Evolutionary conservation across 768 basidiomycete genomes (phyloP), one percentile per base, ranked within the genome.

Genomic region (Amanita jacksonii): DNA sequence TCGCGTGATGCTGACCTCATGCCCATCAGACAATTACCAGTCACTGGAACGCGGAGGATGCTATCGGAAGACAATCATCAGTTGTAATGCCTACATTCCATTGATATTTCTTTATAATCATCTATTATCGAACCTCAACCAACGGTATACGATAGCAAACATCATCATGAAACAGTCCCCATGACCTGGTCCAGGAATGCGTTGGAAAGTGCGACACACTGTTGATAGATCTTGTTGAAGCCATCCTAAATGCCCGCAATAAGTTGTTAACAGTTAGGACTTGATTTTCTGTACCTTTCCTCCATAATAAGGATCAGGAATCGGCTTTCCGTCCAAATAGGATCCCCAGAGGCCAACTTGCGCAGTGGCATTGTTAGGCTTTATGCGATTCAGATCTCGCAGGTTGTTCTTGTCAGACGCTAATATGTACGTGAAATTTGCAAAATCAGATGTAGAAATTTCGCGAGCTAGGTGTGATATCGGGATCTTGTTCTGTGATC

Each of bases 21-120:
- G n/a, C n/a, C 25, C 27, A 34, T 28, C 38, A 89, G 90, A 97
- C 93, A 2, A 90, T 79, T 4, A 98, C 93, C 3, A 82, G 87
- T 46, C 74, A 97, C 18, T 97, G 93, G 93, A 82, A 80, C 54
- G 76, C 85, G 6, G 90, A 89, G 55, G 87, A 90, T 54, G 86
- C 86, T 5, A 65, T 85, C 41, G 77, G 79, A 35, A 85, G 70
- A 53, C 77, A 79, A 47, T 87, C 88, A n/a, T 74, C 86, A 3
- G 85, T 88, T 12, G 72, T 81, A 51, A 91, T 91, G 88, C 88
- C 88, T 28, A 90, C 85, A 19, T 76, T 85, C 55, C 70, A 75
- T 49, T 84, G 60, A 76, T 6, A 30, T 19, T 28, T 6, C 27
- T 28, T 12, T 28, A 6, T 6, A 28, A 12, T 28, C 12, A 12